A percentile compares a stretch with the other conserved stretches of the same genome.
Evolutionary conservation across 2,329 filamentous ascomycete species (phyloP).

Genomic region (Ascochyta fabae): DNA sequence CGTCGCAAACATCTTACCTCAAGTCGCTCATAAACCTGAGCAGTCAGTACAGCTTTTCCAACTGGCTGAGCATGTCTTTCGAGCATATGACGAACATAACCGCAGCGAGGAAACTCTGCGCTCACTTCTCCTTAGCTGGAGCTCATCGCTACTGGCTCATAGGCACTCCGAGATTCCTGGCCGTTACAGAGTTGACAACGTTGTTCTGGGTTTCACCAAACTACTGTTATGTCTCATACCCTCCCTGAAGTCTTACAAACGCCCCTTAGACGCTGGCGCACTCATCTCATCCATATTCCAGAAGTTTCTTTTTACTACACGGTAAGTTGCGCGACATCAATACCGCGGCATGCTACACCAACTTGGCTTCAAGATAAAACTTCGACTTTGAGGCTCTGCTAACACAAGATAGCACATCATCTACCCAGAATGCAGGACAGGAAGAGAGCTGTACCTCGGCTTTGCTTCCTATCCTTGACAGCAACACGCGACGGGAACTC

Average conservation of each 20-base stretch:
- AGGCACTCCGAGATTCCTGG: slow-evolving; percentile 45
- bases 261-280: slow-evolving; percentile 38
- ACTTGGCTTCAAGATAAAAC: neutral
- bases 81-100: slow-evolving; percentile 42
- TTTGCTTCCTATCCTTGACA: slow-evolving; percentile 44
- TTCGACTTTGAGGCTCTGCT: neutral
- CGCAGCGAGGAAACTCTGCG: slow-evolving; percentile 41
- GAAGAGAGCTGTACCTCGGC: neutral
- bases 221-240: slow-evolving; percentile 48
- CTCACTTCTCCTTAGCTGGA: slow-evolving; percentile 40
- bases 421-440: neutral
- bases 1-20: slow-evolving; percentile 41
- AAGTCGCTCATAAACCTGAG: slow-evolving; percentile 27
- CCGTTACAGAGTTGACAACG: slow-evolving; percentile 42
- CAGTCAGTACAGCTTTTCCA: slow-evolving; percentile 45
- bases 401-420: neutral
- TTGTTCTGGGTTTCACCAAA: slow-evolving; percentile 50
- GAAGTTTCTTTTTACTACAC: slow-evolving; percentile 45
- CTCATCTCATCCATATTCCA: slow-evolving; percentile 43
- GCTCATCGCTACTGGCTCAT: slow-evolving; percentile 42
- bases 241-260: slow-evolving; percentile 51
- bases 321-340: slow-evolving; percentile 19
- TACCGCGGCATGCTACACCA: too few species aligned
- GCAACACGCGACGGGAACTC: slow-evolving; percentile 44
- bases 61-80: slow-evolving; percentile 46